Conservation (phyloP, 108 stramenopile genomes). For the Parmales sp. region DNA sequence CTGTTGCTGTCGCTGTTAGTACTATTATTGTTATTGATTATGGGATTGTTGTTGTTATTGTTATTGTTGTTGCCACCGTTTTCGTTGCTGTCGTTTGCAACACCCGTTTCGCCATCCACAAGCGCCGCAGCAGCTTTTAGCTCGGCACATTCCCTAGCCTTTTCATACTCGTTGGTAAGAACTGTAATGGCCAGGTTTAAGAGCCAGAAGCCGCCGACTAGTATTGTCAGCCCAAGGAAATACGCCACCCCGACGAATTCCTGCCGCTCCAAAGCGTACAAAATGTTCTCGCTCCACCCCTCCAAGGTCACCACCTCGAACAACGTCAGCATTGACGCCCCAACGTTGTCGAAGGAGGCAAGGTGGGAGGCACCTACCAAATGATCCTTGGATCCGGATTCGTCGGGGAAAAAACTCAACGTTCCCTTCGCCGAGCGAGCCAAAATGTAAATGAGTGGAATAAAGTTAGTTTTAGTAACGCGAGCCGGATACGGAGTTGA, state of each 20-base stretch:
- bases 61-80: too few species aligned
- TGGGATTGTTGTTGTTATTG: too few species aligned
- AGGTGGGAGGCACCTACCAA: background rate
- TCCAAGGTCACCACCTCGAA: constrained; percentile 42
- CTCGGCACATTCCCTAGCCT: background rate
- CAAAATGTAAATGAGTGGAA: too few species aligned
- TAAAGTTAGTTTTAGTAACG: too few species aligned
- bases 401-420: too few species aligned
- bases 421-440: too few species aligned
- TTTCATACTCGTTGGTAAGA: constrained; percentile 24
- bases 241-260: constrained; percentile 12
- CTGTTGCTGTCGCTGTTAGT: too few species aligned
- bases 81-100: too few species aligned
- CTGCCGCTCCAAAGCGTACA: background rate
- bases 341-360: constrained; percentile 36
- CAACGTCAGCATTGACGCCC: constrained; percentile 25
- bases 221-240: constrained; percentile 36
- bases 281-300: constrained; percentile 29
- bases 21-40: too few species aligned
- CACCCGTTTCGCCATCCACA: too few species aligned
- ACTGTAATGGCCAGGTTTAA: constrained; percentile 47
- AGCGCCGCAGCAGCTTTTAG: constrained; percentile 19
- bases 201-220: constrained; percentile 40
- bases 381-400: too few species aligned
- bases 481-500: constrained; percentile 27